A percentile compares a stretch with the other conserved stretches of the same genome.
These are phyloP conservation scores for Teratosphaeria pseudoeucalypti DNA, from an alignment of 2,329 filamentous ascomycete genomes.

Conservation along the genomic window DNA sequence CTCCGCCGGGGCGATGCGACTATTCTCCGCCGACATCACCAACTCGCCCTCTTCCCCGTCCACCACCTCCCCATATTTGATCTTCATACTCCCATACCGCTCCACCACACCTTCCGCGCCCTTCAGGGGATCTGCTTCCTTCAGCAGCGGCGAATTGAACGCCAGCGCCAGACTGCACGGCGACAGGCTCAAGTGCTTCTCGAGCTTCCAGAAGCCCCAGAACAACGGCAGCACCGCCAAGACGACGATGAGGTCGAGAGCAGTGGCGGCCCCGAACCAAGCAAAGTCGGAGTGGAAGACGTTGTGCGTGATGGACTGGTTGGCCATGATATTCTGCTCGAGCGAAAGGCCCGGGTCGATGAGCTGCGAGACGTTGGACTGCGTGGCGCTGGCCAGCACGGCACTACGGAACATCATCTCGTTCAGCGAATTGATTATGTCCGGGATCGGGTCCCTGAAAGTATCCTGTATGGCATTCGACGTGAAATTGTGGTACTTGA, in stretches of 20 bases:
- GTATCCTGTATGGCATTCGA: neutral
- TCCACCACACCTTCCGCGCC: slow-evolving; percentile 1
- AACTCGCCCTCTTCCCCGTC: neutral
- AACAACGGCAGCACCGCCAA: slow-evolving; percentile 7
- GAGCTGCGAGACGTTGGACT: neutral
- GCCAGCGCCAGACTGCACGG: slow-evolving; percentile 1
- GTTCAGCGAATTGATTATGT: slow-evolving; percentile 5
- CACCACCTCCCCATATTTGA: neutral
- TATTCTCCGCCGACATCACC: neutral
- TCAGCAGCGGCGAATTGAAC: slow-evolving; percentile 2
- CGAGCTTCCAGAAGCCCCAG: slow-evolving; percentile 11
- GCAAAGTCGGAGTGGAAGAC: slow-evolving; percentile 8
- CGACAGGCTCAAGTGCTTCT: neutral
- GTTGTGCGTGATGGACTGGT: slow-evolving; percentile 6
- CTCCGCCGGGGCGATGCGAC: neutral
- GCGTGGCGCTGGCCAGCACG: neutral
- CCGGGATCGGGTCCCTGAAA: slow-evolving; percentile 4
- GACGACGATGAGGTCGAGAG: slow-evolving; percentile 4
- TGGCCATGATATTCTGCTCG: slow-evolving; percentile 2
- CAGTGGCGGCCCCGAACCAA: slow-evolving; percentile 7
- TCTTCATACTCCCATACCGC: neutral
- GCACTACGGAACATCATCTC: slow-evolving; percentile 6
- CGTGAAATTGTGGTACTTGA: neutral
- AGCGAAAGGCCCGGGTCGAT: slow-evolving; percentile 4
- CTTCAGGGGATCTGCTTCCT: neutral